Base-by-base conservation (phyloP, 768 basidiomycete species). In the Chlorophyllum brunneum region DNA sequence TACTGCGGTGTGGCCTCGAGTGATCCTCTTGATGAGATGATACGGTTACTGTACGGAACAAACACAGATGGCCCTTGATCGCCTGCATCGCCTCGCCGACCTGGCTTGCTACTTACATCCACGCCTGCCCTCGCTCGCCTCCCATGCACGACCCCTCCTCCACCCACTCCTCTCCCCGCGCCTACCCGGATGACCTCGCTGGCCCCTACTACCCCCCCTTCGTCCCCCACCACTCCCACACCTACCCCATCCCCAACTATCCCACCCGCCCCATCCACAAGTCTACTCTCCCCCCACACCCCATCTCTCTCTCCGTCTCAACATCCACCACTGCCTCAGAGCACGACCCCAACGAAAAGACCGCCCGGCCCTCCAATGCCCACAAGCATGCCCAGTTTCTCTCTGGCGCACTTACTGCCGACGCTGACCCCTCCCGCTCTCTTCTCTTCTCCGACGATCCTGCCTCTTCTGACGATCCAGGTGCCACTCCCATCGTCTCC, bases 331-430 rank as follows among this genome's bases (percentile, higher is more conserved):
- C 67, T 8, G 58, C 67, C 1, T 63, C 67, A 29, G 75, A 76
- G 36, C 68, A 70, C 26, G 74, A 73, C 55, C 72, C 70, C 3
- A 73, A 73, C 51, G 77, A 80, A 54, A 67, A 68, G 48, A 80
- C 78, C 7, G 77, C 78, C 10, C 66, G 76, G 7, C 78, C 78
- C 0, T 64, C 70, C 2, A 76, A 80, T 58, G 76, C 78, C 0
- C 71, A 78, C 59, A 51, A 63, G 27, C 78, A 78, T 55, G 63
- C 65, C 0, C 69, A 68, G 48, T 78, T 78, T 58, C 77, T 77
- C 56, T 29, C 44, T 11, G 56, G 51, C 26, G 57, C 61, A 9
- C 54, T 59, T n/a, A 9, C 30, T 20, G n/a, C 38, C 29, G 16
- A 16, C 30, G 8, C 18, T 16, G 31, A 43, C 23, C 5, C 22